These are phyloP conservation scores for Colletotrichum sp. DNA, from an alignment of 2,329 filamentous ascomycete species.

Conservation along the genomic window DNA sequence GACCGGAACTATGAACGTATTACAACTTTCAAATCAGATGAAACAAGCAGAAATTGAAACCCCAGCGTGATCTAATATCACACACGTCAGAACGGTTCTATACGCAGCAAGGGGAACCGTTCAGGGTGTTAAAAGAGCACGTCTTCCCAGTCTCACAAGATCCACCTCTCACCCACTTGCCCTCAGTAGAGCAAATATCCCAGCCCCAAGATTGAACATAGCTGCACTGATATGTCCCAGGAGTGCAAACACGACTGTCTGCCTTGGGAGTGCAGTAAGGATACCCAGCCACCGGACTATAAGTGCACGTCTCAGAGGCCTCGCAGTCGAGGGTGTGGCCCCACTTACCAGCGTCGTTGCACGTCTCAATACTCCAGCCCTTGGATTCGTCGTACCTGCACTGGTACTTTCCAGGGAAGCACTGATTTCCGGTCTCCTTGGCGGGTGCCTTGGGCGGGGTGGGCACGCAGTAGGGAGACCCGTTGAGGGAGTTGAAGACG, in stretches of 20 bases:
- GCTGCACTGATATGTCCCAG: not conserved
- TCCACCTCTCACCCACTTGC: not conserved
- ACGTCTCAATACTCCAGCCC: slow-evolving; percentile 10
- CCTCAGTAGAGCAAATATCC: not conserved
- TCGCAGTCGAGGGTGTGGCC: not conserved
- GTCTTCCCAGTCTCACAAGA: not conserved
- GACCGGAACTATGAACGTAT: too few relatives aligned
- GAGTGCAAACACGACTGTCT: not conserved
- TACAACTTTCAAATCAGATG: too few relatives aligned
- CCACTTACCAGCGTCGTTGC: not conserved
- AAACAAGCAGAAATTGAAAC: too few relatives aligned
- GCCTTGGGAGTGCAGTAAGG: slow-evolving; percentile 4
- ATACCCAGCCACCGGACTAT: slow-evolving; percentile 2
- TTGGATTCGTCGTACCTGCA: not conserved
- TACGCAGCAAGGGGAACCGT: not conserved
- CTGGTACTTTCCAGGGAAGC: not conserved
- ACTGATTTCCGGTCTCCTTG: not conserved
- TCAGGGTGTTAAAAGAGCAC: not conserved
- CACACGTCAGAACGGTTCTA: too few relatives aligned
- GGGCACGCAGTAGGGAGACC: slow-evolving; percentile 9
- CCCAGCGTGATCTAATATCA: too few relatives aligned
- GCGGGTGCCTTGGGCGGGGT: not conserved
- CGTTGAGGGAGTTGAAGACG: slow-evolving; percentile 18
- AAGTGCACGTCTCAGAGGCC: slow-evolving; percentile 1
- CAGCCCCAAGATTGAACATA: not conserved